Conservation (phyloP, 768 basidiomycete genomes). For the Dioszegia aurantiaca region DNA sequence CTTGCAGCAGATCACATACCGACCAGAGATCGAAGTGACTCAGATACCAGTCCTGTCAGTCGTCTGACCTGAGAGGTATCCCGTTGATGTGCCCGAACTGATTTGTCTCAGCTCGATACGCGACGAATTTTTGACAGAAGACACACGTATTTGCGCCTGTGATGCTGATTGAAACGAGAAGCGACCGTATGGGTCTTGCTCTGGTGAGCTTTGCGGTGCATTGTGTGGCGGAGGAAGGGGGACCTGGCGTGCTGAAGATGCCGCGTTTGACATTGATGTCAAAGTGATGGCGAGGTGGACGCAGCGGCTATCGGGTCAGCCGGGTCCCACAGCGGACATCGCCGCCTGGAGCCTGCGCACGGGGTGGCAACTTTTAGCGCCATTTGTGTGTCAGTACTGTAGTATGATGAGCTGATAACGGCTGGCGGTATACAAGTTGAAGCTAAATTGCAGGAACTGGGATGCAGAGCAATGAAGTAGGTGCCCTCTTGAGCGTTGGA, state of each 20-base stretch:
- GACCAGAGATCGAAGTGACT: slow-evolving; percentile 38
- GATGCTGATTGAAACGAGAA: slow-evolving; percentile 31
- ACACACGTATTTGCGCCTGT: slow-evolving; percentile 41
- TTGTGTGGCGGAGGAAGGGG: slow-evolving; percentile 13
- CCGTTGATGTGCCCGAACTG: slow-evolving; percentile 49
- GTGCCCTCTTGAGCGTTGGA: too few relatives aligned
- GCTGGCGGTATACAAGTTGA: too few relatives aligned
- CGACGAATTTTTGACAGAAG: not conserved
- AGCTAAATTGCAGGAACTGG: too few relatives aligned
- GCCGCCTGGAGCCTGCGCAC: not conserved
- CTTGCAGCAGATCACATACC: slow-evolving; percentile 22
- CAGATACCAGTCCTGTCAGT: slow-evolving; percentile 43
- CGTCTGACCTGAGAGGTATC: slow-evolving; percentile 41
- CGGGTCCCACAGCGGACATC: not conserved
- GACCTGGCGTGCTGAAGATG: slow-evolving; percentile 19
- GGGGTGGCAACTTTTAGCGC: too few relatives aligned
- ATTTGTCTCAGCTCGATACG: not conserved
- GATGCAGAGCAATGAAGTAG: too few relatives aligned
- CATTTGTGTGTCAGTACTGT: too few relatives aligned
- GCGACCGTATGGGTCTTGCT: slow-evolving; percentile 6
- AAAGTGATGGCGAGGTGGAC: not conserved
- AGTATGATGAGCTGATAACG: too few relatives aligned
- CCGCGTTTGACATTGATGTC: slow-evolving; percentile 7
- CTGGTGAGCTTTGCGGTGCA: not conserved
- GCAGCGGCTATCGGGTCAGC: not conserved